Base-by-base conservation (phyloP, 2,329 filamentous ascomycete genomes). In the Dactylonectria estremocensis region DNA sequence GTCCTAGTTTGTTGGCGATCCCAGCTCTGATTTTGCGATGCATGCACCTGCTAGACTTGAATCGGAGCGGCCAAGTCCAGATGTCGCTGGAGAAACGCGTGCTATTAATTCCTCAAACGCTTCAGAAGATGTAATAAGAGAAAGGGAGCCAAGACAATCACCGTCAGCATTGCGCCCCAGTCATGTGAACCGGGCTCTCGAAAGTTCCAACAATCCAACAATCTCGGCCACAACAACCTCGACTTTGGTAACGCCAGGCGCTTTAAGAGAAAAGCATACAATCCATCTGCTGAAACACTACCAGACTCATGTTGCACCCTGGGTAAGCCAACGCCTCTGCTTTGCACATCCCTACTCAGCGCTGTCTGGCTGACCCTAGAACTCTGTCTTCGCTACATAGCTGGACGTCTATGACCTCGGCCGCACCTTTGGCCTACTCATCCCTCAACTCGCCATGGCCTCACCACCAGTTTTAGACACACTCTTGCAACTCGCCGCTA, bases 111-210 rank as follows among this genome's bases (percentile, higher is more conserved):
- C 7, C 24, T 7, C 24, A 7, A 28, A 28, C 24, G 24, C 40
- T 7, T 18, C 6, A 18, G 40, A 7, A 14, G 6, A n/a, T 8
- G 2, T n/a, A 18, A 8, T 14, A n/a, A 8, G 14, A 18, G 16
- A 14, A 43, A 14, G n/a, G 40, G 14, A 5, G 8, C 40, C 40
- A 6, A 7, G 40, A 5, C 5, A 43, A n/a, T 43, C 40, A 5
- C 6, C 16, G 5, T 14, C 8, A 7, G 40, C n/a, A n/a, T 9
- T 14, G 3, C 3, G 7, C 40, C 16, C n/a, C 40, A n/a, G 40
- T 6, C 1, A 43, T 33, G 3, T n/a, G 8, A 0, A n/a, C 16
- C 3, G 6, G 3, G 16, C 5, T 2, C 5, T n/a, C n/a, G 40
- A n/a, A 14, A n/a, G 14, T n/a, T 43, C 40, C 14, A n/a, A n/a